phyloP scores from a whole-genome alignment of 805 yeast species.

The Candida oleophila region DNA sequence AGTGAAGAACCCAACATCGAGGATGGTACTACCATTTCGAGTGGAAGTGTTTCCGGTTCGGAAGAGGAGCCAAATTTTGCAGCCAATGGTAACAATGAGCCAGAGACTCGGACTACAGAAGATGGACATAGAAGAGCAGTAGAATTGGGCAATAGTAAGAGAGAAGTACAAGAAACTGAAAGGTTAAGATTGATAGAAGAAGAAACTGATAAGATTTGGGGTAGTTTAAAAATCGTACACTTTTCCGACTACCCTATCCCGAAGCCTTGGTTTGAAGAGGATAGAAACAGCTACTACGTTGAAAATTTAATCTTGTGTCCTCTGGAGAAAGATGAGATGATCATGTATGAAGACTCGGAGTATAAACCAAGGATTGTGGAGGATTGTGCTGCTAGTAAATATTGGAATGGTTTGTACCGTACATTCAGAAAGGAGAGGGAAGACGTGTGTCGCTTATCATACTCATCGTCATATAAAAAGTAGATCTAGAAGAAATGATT shows the following conservation, averaged over 20 bases:
- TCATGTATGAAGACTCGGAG: not conserved
- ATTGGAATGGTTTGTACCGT: slow-evolving; percentile 3
- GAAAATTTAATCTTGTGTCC: not conserved
- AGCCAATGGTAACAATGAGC: too few relatives aligned
- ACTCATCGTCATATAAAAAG: not conserved
- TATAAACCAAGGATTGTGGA: not conserved
- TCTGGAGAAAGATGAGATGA: not conserved
- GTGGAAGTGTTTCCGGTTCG: too few relatives aligned
- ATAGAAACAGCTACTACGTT: slow-evolving; percentile 3
- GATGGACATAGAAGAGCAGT: not conserved
- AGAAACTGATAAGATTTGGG: not conserved
- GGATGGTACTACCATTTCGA: too few relatives aligned
- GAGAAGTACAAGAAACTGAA: not conserved
- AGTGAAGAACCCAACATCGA: too few relatives aligned
- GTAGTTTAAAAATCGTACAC: slow-evolving; percentile 49
- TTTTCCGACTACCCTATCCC: slow-evolving; percentile 66
- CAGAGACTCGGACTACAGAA: too few relatives aligned
- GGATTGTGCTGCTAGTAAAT: slow-evolving; percentile 3
- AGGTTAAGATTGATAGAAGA: slow-evolving; percentile 1
- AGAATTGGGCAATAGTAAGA: not conserved
- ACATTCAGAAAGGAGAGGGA: not conserved
- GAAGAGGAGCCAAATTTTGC: too few relatives aligned
- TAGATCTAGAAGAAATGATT: too few relatives aligned
- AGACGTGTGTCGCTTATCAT: not conserved
- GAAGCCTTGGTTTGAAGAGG: slow-evolving; percentile 56